A percentile compares a stretch with the other conserved stretches of the same genome.
Conservation (phyloP, 1,284 basidiomycete species). For the Melampsora larici-populina region DNA sequence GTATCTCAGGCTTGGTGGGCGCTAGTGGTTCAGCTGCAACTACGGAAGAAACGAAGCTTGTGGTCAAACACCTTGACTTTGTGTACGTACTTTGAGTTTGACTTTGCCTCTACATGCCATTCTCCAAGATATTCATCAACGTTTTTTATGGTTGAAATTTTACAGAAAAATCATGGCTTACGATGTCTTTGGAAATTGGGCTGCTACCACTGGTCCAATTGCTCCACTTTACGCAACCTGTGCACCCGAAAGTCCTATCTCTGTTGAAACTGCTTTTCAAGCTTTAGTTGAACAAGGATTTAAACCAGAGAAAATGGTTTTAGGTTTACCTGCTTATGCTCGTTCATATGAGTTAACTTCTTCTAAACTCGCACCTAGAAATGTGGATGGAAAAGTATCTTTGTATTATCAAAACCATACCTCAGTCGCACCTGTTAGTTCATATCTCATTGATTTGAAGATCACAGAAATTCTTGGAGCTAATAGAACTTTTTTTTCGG, state of each 20-base stretch:
- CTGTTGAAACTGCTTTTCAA: slow-evolving; percentile 17
- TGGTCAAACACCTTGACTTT: slow-evolving; percentile 12
- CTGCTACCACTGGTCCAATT: slow-evolving; percentile 26
- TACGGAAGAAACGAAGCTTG: background rate
- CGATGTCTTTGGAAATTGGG: slow-evolving; percentile 33
- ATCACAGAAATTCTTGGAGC: too few species aligned
- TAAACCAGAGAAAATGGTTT: slow-evolving; percentile 10
- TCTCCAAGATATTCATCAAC: too few species aligned
- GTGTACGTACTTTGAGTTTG: background rate
- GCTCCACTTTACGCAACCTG: slow-evolving; percentile 12
- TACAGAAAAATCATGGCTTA: slow-evolving; percentile 34
- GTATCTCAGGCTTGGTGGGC: slow-evolving; percentile 13
- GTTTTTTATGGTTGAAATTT: background rate
- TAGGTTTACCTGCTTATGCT: slow-evolving; percentile 33
- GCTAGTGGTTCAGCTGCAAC: slow-evolving; percentile 17
- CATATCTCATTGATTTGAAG: too few species aligned
- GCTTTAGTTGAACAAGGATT: slow-evolving; percentile 17
- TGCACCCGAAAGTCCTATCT: background rate
- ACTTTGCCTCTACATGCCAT: too few species aligned
- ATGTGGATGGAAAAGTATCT: background rate
- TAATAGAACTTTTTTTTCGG: background rate
- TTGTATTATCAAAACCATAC: slow-evolving; percentile 40
- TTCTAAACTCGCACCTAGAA: background rate
- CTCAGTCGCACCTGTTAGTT: slow-evolving; percentile 17
- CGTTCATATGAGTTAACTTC: slow-evolving; percentile 20